Base-by-base conservation (phyloP, 2,329 filamentous ascomycete species). In the Magnaporthales sp. region DNA sequence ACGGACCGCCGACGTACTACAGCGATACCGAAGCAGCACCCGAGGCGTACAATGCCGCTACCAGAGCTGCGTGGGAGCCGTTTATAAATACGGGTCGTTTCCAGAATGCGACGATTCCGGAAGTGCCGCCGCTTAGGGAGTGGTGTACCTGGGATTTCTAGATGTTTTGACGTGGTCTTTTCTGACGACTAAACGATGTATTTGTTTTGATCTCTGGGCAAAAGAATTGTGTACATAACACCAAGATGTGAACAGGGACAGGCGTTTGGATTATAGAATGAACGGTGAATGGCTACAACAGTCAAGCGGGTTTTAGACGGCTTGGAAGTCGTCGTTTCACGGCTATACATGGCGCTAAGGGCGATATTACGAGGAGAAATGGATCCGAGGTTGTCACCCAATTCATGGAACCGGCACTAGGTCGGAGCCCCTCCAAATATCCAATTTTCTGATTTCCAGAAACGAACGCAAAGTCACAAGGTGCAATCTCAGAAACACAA, bases 131-230 rank as follows among this genome's bases (percentile, higher is more conserved):
- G 0, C 89, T 88, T 76, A 83, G 87, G 68, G 92, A 94, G 73
- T 94, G 88, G 81, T 88, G 87, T 70, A 77, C 80, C 30, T 94
- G 90, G 85, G 86, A 92, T 73, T 88, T 94, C 72, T 93, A 76
- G 79, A 64, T 24, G 54, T n/a, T 54, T 27, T 27, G 38, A 27
- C 19, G 26, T 7, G 54, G 38, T 51, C 38, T 46, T 46, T 19
- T 46, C 38, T 6, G 38, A 46, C 38, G 38, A 19, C 38, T 46
- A 51, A 51, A 51, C 38, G 38, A 51, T 51, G 38, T 51, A 51
- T n/a, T 51, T 51, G 38, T 51, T 19, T 51, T n/a, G 38, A 51
- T 51, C 19, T 6, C 38, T 51, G 7, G 19, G 11, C 15, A 15
- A 58, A 56, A 58, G 11, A 58, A 15, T 4, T 26, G 4, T 58